Evolutionary conservation across 2,329 filamentous ascomycete genomes (phyloP).

Genomic region (Diaporthe humulicola): DNA sequence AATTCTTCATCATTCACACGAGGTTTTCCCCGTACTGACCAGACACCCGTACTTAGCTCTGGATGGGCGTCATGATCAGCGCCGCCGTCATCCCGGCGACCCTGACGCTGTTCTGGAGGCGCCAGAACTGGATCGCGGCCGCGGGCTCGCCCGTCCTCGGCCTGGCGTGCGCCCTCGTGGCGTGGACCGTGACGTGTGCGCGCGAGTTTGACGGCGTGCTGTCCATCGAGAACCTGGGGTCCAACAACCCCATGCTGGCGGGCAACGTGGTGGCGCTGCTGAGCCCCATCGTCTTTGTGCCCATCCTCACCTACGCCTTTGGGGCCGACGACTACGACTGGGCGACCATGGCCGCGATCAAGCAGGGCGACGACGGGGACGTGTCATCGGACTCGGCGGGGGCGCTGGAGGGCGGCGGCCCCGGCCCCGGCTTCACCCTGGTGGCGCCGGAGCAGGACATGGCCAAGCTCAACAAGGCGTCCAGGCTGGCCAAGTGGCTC

Average conservation of each 20-base stretch:
- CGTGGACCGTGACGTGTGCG: slow-evolving; percentile 83
- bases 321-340: slow-evolving; percentile 87
- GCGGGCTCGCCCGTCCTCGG: slow-evolving; percentile 76
- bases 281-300: slow-evolving; percentile 80
- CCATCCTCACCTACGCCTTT: slow-evolving; percentile 79
- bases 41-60: slow-evolving; percentile 55
- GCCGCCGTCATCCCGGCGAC: slow-evolving; percentile 87
- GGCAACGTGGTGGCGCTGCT: slow-evolving; percentile 88
- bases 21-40: not conserved
- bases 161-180: slow-evolving; percentile 76
- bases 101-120: slow-evolving; percentile 83
- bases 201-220: slow-evolving; percentile 78
- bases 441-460: slow-evolving; percentile 8
- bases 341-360: slow-evolving; percentile 75
- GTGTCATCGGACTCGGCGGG: too few relatives aligned
- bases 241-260: slow-evolving; percentile 90
- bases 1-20: too few relatives aligned
- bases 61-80: slow-evolving; percentile 94
- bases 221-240: slow-evolving; percentile 72
- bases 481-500: slow-evolving; percentile 46
- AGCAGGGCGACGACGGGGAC: slow-evolving; percentile 41
- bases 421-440: not conserved
- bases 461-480: slow-evolving; percentile 54
- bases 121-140: slow-evolving; percentile 81
- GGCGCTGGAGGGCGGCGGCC: not conserved